Percentiles rank a stretch among this genome's conserved stretches.
phyloP scores from a whole-genome alignment of 73 alveolate species.

The Tetrahymena malaccensis region DNA sequence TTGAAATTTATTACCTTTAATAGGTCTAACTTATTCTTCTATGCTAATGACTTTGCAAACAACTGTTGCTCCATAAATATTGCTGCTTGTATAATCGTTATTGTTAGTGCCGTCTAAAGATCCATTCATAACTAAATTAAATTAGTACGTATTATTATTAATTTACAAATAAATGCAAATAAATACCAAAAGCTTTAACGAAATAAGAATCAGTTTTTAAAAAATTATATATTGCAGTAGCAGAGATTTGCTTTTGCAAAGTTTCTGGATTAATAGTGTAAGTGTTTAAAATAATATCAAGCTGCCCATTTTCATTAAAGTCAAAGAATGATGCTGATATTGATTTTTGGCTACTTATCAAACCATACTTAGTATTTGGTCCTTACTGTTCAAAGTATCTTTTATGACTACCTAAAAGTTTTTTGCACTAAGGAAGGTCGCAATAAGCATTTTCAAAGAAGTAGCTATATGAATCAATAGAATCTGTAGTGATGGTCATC shows the following conservation, averaged over 20 bases:
- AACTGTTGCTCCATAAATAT: not conserved
- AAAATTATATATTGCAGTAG: not conserved
- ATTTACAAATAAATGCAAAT: not conserved
- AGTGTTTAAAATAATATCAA: not conserved
- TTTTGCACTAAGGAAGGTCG: not conserved
- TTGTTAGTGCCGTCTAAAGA: not conserved
- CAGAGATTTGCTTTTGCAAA: not conserved
- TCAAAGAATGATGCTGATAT: not conserved
- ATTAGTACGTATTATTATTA: too few species aligned
- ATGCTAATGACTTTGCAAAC: not conserved
- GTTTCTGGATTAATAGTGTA: not conserved
- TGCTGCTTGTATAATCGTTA: not conserved
- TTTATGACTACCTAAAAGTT: not conserved
- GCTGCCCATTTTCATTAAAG: not conserved
- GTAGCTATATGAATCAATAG: not conserved
- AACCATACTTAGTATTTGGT: not conserved
- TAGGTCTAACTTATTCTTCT: not conserved
- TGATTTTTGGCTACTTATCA: not conserved
- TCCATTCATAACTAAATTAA: not conserved
- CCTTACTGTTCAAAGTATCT: not conserved
- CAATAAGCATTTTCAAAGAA: not conserved
- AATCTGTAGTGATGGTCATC: not conserved
- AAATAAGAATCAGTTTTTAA: not conserved
- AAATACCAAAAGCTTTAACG: not conserved
- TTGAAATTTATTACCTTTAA: not conserved